Evolutionary conservation across 306 rosid species (phyloP), one percentile per base, ranked within the genome.

Genomic region (Pyrus pyrifolia): DNA sequence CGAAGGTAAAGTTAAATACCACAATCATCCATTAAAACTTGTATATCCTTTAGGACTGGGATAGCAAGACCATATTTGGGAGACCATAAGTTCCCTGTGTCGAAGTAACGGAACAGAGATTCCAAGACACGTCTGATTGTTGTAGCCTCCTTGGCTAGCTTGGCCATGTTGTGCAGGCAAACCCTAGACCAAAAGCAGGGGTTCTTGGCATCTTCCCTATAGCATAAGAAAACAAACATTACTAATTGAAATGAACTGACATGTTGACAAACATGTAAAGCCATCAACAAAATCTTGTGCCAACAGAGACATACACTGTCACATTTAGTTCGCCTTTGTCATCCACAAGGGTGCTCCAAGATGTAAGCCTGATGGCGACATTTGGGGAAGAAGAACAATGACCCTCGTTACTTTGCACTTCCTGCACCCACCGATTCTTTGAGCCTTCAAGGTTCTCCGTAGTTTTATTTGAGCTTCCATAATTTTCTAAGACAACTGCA

Each of bases 81-180:
- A 76, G 99, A 87, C 99, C 99, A 96, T 67, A 78, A 78, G 77
- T 85, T 88, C 78, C 84, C 91, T 69, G 72, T 81, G 78, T 96
- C 98, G 35, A 89, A 96, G 84, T 87, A 89, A 51, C 96, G 91
- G 77, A 96, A 92, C 81, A 96, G 44, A 77, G 99, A 91, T 77
- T 96, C 99, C 81, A 92, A 80, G 70, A 96, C 90, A 81, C 96
- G 98, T 35, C 99, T 89, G 52, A 92, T 81, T 63, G 99, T 92
- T 78, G 93, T 82, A 65, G 93, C 97, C 86, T 92, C 99, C 84
- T 86, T 91, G 80, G 98, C 97, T 73, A 92, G 88, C 85, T 82
- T 91, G 80, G 99, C 96, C 97, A 96, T 92, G 78, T 86, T 89
- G 78, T 89, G 86, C 53, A 96, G 91, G 90, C 98, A 91, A 85